phyloP scores from a whole-genome alignment of 2,329 filamentous ascomycete genomes.

The Tolypocladium endophyticum region DNA sequence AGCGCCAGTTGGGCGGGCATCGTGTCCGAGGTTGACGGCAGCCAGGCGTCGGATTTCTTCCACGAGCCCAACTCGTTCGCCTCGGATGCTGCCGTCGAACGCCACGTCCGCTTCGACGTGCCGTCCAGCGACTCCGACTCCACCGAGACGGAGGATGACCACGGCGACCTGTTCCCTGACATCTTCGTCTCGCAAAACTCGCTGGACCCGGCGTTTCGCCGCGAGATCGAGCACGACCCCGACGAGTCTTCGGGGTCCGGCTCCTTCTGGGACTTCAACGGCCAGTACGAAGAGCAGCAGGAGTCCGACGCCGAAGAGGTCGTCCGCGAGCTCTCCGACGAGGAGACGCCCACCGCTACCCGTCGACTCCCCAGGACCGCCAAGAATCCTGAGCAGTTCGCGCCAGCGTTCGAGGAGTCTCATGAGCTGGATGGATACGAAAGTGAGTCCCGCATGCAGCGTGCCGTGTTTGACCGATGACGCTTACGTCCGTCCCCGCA shows the following conservation, averaged over 20 bases:
- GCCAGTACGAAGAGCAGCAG: constrained; percentile 29
- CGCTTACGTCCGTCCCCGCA: constrained; percentile 25
- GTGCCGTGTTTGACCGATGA: constrained; percentile 6
- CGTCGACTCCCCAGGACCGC: constrained; percentile 22
- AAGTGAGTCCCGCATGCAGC: constrained; percentile 35
- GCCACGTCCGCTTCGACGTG: constrained; percentile 66
- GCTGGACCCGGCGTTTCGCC: constrained; percentile 61
- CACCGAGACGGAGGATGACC: constrained; percentile 51
- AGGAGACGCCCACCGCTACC: constrained; percentile 31
- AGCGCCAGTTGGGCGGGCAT: constrained; percentile 46
- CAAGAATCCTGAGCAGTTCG: constrained; percentile 12
- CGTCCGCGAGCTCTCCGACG: constrained; percentile 24
- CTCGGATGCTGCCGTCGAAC: constrained; percentile 31
- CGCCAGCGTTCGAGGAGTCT: constrained; percentile 19
- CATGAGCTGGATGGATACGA: constrained; percentile 47
- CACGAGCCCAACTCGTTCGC: constrained; percentile 28
- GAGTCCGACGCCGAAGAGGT: constrained; percentile 33
- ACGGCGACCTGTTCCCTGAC: constrained; percentile 61
- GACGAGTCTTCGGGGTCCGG: constrained; percentile 46
- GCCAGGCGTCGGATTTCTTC: constrained; percentile 30
- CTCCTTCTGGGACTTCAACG: constrained; percentile 54
- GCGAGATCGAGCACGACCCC: constrained; percentile 61
- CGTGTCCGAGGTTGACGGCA: constrained; percentile 35
- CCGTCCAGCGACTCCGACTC: constrained; percentile 57
- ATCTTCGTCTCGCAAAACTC: constrained; percentile 68